Conservation (phyloP, 768 basidiomycete species). For the Gymnopilus dilepis region DNA sequence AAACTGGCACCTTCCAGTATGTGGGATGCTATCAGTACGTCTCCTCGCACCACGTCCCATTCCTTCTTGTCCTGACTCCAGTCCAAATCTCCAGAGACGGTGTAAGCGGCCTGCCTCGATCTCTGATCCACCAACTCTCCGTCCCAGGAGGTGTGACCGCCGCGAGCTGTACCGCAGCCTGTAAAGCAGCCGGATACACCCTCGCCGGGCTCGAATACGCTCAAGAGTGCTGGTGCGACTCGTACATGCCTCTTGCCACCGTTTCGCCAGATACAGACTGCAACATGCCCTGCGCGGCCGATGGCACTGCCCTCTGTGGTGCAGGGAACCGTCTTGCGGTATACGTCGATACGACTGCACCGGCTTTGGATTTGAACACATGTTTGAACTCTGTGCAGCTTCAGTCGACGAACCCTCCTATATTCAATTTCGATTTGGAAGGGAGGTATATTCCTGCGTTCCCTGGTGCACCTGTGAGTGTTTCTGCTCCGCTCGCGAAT, state of each 20-base stretch:
- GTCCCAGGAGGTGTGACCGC: constrained; percentile 13
- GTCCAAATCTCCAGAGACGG: constrained; percentile 2
- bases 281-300: constrained; percentile 48
- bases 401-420: constrained; percentile 6
- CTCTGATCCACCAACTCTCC: constrained; percentile 17
- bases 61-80: not conserved
- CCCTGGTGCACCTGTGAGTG: constrained; percentile 12
- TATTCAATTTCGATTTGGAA: constrained; percentile 18
- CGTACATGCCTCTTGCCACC: constrained; percentile 28
- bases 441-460: constrained; percentile 13
- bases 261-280: constrained; percentile 37
- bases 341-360: constrained; percentile 42
- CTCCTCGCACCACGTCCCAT: too few species aligned
- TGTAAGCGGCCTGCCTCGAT: constrained; percentile 13
- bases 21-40: not conserved
- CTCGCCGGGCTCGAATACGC: constrained; percentile 61
- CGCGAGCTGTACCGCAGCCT: constrained; percentile 23
- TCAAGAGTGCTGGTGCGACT: constrained; percentile 44
- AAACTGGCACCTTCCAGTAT: not conserved
- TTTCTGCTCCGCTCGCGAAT: constrained; percentile 8
- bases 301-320: constrained; percentile 49
- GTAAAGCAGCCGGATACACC: constrained; percentile 33
- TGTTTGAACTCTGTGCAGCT: constrained; percentile 10
- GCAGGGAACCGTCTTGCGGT: constrained; percentile 50
- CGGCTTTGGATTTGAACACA: not conserved